Conservation (phyloP, 2,329 filamentous ascomycete genomes). For the Arthrobotrys iridis region DNA sequence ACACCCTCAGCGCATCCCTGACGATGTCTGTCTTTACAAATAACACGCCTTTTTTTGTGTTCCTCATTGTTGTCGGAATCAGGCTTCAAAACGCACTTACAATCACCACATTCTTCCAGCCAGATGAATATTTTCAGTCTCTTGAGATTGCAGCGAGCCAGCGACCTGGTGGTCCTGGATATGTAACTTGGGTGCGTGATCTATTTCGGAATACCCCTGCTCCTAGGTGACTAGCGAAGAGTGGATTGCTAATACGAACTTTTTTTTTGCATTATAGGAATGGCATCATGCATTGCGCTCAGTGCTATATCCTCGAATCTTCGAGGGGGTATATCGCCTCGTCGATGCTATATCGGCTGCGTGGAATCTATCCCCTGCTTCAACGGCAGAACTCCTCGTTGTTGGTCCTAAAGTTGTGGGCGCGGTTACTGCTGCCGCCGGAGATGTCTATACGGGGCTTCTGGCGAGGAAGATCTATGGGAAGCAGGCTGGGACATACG, state of each 20-base stretch:
- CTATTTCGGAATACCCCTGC: too few relatives aligned
- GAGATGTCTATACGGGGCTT: constrained; percentile 89
- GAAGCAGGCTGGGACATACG: constrained; percentile 71
- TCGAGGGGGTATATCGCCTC: constrained; percentile 77
- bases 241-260: neutral
- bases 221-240: neutral
- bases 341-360: constrained; percentile 69
- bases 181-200: constrained; percentile 95
- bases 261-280: constrained; percentile 74
- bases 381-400: constrained; percentile 74
- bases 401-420: constrained; percentile 79
- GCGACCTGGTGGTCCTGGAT: constrained; percentile 76
- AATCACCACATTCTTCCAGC: constrained; percentile 92
- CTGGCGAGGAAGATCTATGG: constrained; percentile 80
- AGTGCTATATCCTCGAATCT: constrained; percentile 88
- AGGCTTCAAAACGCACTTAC: constrained; percentile 82
- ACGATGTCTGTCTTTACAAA: constrained; percentile 27
- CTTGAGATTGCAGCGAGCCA: constrained; percentile 96
- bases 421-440: constrained; percentile 77
- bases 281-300: constrained; percentile 89
- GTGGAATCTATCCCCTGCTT: constrained; percentile 67
- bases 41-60: constrained; percentile 49
- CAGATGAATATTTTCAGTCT: constrained; percentile 96
- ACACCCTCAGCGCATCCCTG: neutral
- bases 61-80: constrained; percentile 68